Percentiles rank a stretch among this genome's conserved stretches.
Evolutionary conservation across 768 basidiomycete genomes (phyloP).

Genomic region (Lactifluus subvellereus): DNA sequence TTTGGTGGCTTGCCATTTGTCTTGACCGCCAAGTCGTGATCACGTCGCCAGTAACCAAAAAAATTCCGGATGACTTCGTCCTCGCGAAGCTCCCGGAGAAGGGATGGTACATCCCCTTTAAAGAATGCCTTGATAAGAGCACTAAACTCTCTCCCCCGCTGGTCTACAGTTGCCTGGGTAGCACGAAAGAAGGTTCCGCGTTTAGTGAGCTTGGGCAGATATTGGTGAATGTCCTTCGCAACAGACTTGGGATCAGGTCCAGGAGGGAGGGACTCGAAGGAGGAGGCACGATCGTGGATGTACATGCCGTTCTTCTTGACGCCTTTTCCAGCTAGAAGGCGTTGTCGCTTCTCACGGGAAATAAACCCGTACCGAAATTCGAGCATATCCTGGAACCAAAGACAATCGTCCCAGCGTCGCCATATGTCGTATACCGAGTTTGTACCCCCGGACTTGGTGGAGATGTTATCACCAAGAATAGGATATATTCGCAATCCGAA

Average conservation of each 20-base stretch:
- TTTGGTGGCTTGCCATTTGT: slow-evolving; percentile 24
- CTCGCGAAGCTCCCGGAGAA: slow-evolving; percentile 60
- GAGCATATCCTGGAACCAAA: slow-evolving; percentile 66
- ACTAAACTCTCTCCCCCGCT: slow-evolving; percentile 55
- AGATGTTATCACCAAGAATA: slow-evolving; percentile 13
- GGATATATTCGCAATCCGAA: slow-evolving; percentile 29
- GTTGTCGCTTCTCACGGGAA: slow-evolving; percentile 61
- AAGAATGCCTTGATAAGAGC: slow-evolving; percentile 57
- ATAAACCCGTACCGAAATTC: slow-evolving; percentile 59
- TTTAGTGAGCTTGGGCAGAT: slow-evolving; percentile 63
- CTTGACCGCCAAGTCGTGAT: slow-evolving; percentile 54
- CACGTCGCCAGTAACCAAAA: slow-evolving; percentile 72
- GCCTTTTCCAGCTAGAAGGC: slow-evolving; percentile 67
- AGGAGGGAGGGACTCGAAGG: slow-evolving; percentile 79
- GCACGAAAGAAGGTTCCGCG: slow-evolving; percentile 69
- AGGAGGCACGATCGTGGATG: slow-evolving; percentile 68
- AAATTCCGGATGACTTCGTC: slow-evolving; percentile 61
- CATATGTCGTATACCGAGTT: slow-evolving; percentile 62
- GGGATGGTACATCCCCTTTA: slow-evolving; percentile 52
- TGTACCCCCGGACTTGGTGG: slow-evolving; percentile 27
- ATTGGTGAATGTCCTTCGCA: slow-evolving; percentile 58
- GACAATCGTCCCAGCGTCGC: slow-evolving; percentile 79
- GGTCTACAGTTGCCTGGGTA: slow-evolving; percentile 58
- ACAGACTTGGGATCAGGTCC: slow-evolving; percentile 75
- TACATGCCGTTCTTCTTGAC: slow-evolving; percentile 67